Base-by-base conservation (phyloP, 345 rosid species). In the Sisymbrium irio region DNA sequence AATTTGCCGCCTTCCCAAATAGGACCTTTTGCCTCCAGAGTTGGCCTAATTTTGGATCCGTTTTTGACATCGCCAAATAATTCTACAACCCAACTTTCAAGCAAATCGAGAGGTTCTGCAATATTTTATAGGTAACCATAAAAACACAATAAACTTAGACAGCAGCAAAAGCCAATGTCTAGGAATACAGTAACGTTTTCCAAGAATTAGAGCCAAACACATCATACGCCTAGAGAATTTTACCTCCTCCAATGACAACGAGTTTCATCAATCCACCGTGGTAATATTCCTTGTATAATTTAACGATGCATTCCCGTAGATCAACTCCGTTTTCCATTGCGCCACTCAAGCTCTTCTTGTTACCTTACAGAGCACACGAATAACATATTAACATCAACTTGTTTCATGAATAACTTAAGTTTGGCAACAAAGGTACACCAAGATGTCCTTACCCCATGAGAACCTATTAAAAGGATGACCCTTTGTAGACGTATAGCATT, bases 181-280 rank as follows among this genome's bases (percentile, higher is more conserved):
- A 54, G 50, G 20, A 77, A 49, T 40, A 62, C 4, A 59, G 17
- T 6, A 55, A 45, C 4, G n/a, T 32, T 8, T 59, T 18, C 19
- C 50, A 53, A 7, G 72, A 64, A 45, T 20, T 22, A 39, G 40
- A 64, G 27, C 49, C 62, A 65, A 65, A 49, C 30, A 62, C 32
- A 65, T 59, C 19, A 72, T 49, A 69, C 44, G 64, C 67, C 60
- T 51, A 41, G 18, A 61, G 65, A 66, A 51, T 56, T 55, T 80
- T 82, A 90, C 99, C 99, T 79, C 98, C 99, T 60, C 99, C 99
- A 65, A 95, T 92, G 73, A 95, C 92, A 80, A 88, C 97, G 59
- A 95, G 85, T 81, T 92, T 95, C 99, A 95, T 95, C 76, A 86
- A 67, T 64, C 93, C 94, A 78, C 99, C 97, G 67, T 87, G 88